A percentile compares a stretch with the other conserved stretches of the same genome.
Conservation (phyloP, 2,329 filamentous ascomycete genomes). For the Exophiala sp. region DNA sequence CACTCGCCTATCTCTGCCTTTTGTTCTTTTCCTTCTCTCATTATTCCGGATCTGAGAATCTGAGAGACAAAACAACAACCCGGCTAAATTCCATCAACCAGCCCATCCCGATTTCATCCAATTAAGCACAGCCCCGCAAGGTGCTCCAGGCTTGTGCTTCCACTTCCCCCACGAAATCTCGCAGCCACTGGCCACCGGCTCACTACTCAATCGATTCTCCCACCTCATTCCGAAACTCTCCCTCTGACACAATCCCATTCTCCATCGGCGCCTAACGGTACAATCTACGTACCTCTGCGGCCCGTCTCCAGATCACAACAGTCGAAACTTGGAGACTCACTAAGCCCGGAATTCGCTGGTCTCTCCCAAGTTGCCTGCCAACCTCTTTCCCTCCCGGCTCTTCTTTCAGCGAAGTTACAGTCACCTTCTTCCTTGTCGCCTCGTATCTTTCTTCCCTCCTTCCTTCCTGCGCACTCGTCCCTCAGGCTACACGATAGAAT, state of each 20-base stretch:
- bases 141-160: conserved; percentile 3
- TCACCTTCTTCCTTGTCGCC: conserved; percentile 1
- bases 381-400: conserved; percentile 8
- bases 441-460: conserved; percentile 1
- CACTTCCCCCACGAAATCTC: conserved; percentile 3
- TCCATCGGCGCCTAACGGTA: neutral
- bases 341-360: conserved; percentile 1
- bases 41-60: no score
- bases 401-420: conserved; percentile 10
- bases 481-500: neutral
- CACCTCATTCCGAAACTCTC: conserved; percentile 1
- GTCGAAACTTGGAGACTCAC: conserved; percentile 5
- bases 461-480: neutral
- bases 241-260: conserved; percentile 5
- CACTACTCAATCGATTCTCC: neutral
- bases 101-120: neutral
- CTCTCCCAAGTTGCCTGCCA: conserved; percentile 5
- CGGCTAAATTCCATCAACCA: neutral
- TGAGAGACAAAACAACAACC: no score
- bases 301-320: neutral
- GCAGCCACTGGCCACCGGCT: neutral
- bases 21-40: no score
- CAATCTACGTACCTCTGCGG: neutral
- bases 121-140: conserved; percentile 2
- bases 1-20: no score